Conservation (phyloP, 371 early-diverging fungal genomes). For the Lichtheimia ramosa region DNA sequence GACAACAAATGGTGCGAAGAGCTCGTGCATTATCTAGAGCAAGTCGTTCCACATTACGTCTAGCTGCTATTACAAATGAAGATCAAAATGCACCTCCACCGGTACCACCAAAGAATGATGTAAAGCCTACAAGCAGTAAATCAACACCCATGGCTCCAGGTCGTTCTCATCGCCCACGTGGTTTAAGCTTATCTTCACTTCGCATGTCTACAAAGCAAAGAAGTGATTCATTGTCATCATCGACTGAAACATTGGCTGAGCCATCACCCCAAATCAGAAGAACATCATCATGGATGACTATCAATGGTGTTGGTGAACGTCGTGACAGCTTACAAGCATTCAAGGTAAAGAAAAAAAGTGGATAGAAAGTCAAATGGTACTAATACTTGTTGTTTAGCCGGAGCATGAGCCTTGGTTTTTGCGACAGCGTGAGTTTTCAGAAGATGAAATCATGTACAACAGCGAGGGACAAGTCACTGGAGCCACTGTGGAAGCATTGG, state of each 20-base stretch:
- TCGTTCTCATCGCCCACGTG: neutral
- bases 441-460: slow-evolving; percentile 76
- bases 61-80: too few relatives aligned
- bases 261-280: slow-evolving; percentile 8
- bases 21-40: neutral
- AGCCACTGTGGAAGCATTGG: slow-evolving; percentile 79
- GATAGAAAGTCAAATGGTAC: neutral
- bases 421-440: slow-evolving; percentile 50
- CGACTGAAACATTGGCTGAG: neutral
- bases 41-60: neutral
- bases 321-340: neutral
- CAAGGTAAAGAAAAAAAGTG: neutral
- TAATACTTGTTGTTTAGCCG: slow-evolving; percentile 6
- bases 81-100: neutral
- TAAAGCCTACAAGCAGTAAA: slow-evolving; percentile 16
- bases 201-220: neutral
- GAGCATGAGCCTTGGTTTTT: slow-evolving; percentile 70
- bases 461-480: slow-evolving; percentile 86
- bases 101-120: slow-evolving; percentile 1
- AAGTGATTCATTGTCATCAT: neutral
- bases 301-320: neutral
- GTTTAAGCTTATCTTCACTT: neutral
- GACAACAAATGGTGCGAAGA: neutral
- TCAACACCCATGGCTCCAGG: slow-evolving; percentile 13
- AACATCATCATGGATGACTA: slow-evolving; percentile 5